Evolutionary conservation across 495 filamentous ascomycete species (phyloP), one percentile per base, ranked within the genome.

Genomic region (Xanthoparmelia taractica): DNA sequence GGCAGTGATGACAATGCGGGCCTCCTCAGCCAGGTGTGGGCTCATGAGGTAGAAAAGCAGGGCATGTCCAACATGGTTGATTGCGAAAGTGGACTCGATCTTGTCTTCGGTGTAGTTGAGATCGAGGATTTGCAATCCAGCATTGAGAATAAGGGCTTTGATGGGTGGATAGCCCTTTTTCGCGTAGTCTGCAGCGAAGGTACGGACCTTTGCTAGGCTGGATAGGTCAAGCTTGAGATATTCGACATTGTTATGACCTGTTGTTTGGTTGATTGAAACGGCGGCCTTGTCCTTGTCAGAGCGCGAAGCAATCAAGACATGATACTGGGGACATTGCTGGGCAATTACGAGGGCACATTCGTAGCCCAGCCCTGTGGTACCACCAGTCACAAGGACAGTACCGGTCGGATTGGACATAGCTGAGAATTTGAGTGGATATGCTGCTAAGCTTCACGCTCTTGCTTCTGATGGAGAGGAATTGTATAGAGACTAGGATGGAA

Each of bases 371-470:
- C 80, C 80, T 5, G 76, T 78, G 45, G 73, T 85, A 52, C 82
- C 78, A 25, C 83, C 84, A 13, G 83, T 87, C 18, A 86, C 68
- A 31, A 87, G 63, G 57, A 85, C 76, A 11, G 81, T 80, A 50
- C 71, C 71, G 13, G 27, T 61, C 50, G 64, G 65, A 10, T 56
- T 65, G 36, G 68, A 65, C 68, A 71, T 71, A 40, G 61, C 25
- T 41, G 50, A 33, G 15, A 33, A 4, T 54, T 13, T 52, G 48
- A 17, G 15, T 29, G 25, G 48, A 27, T 12, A 25, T 25, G 40
- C 33, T 48, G 58, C 41, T 47, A 59, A 40, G 47, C 18, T 48
- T 15, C 23, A 48, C 25, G 15, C 15, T 33, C 50, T 54, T 18
- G 29, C 17, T 17, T 20, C 29, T 33, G 50, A 31, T 8, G 17